Evolutionary conservation across 2,329 filamentous ascomycete genomes (phyloP), one percentile per base, ranked within the genome.

Genomic region (Clonostachys byssicola): DNA sequence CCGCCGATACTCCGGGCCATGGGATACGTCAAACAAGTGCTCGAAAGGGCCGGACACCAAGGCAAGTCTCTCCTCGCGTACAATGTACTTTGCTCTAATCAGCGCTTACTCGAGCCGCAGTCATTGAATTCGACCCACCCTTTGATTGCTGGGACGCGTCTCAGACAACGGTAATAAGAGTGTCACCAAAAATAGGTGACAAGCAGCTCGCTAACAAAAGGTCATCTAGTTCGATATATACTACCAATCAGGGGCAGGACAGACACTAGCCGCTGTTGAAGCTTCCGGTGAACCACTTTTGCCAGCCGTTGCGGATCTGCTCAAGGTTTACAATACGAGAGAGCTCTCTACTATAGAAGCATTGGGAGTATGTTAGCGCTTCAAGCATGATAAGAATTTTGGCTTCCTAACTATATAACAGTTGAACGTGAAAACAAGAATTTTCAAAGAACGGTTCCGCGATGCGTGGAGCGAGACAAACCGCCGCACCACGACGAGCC

Each of bases 51-150:
- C 3, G 44, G 44, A 10, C 44, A 46, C 18, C 16, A 46, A 33
- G 38, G 34, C 16, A 34, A 42, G 44, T 34, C 41, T n/a, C 6
- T 16, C 14, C 18, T 39, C 10, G 33, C 8, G 17, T 4, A 23
- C 36, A 4, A 4, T 34, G 5, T 8, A 30, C 23, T 30, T 30
- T 9, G 23, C 9, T 30, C 23, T 30, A 4, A 30, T 9, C 23
- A 9, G 10, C 23, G 9, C 23, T 30, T 10, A 30, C 23, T 9
- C 23, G 23, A 30, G 9, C 10, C 23, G 9, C 18, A 30, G 53
- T 59, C 8, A 41, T 55, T 14, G 57, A 59, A 43, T 58, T 52
- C 13, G 50, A 55, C 14, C 55, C 56, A 13, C 44, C 36, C 9
- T 23, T 40, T 18, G 34, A 36, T 39, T 45, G 43, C 43, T 45